These are phyloP conservation scores for Vitis hybrid DNA, from an alignment of 177 flowering plant genomes.

Conservation along the genomic window DNA sequence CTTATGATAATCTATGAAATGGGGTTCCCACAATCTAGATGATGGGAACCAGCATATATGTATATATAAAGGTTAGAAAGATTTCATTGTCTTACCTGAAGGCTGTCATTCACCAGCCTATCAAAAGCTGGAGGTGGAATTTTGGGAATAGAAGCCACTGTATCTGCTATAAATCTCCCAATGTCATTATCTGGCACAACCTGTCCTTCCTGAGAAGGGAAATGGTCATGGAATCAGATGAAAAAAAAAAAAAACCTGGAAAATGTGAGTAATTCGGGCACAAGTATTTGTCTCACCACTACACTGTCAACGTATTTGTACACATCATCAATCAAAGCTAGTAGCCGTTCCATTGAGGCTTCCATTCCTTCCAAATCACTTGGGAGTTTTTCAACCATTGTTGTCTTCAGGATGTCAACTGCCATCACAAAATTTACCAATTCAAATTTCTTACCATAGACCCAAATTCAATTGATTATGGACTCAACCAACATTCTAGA, in stretches of 20 bases:
- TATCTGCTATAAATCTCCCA: constrained; percentile 73
- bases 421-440: constrained; percentile 9
- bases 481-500: too few species aligned
- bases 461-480: too few species aligned
- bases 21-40: too few species aligned
- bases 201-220: constrained; percentile 67
- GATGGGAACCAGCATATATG: too few species aligned
- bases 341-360: constrained; percentile 71
- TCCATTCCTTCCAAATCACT: constrained; percentile 98
- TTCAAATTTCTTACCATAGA: not conserved
- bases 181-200: constrained; percentile 68
- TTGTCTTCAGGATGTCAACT: constrained; percentile 85
- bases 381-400: constrained; percentile 83
- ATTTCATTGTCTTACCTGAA: constrained; percentile 58
- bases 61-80: not conserved
- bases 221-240: not conserved
- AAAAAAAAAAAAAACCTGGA: not conserved
- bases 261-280: not conserved
- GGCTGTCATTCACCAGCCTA: constrained; percentile 84
- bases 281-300: constrained; percentile 61
- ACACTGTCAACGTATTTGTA: constrained; percentile 90
- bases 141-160: constrained; percentile 81
- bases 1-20: too few species aligned
- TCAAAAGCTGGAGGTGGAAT: constrained; percentile 72
- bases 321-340: constrained; percentile 76